Conservation (phyloP, 2,329 filamentous ascomycete species). For the Diaporthe sp. region DNA sequence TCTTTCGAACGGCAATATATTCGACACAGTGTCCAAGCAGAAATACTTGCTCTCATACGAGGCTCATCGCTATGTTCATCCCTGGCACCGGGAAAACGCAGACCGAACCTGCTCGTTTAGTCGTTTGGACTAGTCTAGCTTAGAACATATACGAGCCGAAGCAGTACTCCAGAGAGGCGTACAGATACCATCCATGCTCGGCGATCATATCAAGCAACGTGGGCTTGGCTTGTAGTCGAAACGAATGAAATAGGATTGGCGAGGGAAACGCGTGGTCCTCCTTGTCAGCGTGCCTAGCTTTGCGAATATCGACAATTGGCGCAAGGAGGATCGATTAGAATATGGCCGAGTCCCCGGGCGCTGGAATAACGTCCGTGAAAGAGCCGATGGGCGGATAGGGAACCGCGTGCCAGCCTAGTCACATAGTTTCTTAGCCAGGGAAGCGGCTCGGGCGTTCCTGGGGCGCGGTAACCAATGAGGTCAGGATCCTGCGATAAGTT, state of each 20-base stretch:
- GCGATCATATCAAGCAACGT: neutral
- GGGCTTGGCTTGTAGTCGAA: neutral
- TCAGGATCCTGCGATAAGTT: constrained; percentile 1
- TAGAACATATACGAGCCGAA: neutral
- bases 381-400: neutral
- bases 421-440: neutral
- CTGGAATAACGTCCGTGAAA: neutral
- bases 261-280: neutral
- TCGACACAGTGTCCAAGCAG: neutral
- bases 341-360: constrained; percentile 3
- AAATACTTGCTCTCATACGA: neutral
- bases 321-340: constrained; percentile 9
- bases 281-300: neutral
- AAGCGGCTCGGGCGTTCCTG: constrained; percentile 8
- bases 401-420: neutral
- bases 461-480: constrained; percentile 17
- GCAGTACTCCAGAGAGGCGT: too few species aligned
- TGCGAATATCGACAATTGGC: neutral
- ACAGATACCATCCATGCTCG: neutral
- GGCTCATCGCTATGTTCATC: neutral
- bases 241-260: too few species aligned
- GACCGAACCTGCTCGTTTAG: neutral
- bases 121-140: neutral
- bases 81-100: neutral
- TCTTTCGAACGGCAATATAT: neutral